These are phyloP conservation scores for Globisporangium perplexum DNA, from an alignment of 352 stramenopile species.

Conservation along the genomic window DNA sequence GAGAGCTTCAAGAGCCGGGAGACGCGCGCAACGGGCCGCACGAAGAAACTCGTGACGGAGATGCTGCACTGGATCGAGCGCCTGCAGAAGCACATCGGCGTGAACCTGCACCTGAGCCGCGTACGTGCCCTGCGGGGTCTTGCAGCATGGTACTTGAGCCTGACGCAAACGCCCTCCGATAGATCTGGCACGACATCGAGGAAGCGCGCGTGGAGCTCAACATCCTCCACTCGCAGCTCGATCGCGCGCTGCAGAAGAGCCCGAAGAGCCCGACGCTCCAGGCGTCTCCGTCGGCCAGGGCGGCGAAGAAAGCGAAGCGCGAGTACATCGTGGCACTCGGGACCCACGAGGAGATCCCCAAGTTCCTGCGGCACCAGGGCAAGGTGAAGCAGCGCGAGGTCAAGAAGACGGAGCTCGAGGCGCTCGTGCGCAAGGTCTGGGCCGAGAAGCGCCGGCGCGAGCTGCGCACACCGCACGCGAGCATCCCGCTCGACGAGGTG, in stretches of 20 bases:
- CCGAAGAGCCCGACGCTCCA: slow-evolving; percentile 7
- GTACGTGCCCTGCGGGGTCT: slow-evolving; percentile 22
- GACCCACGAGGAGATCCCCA: slow-evolving; percentile 45
- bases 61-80: slow-evolving; percentile 78
- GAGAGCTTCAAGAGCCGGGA: too few species aligned
- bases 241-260: slow-evolving; percentile 30
- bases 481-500: slow-evolving; percentile 50
- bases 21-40: slow-evolving; percentile 8
- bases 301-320: slow-evolving; percentile 36
- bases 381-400: slow-evolving; percentile 54
- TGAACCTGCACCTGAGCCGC: slow-evolving; percentile 70
- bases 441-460: slow-evolving; percentile 69
- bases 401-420: slow-evolving; percentile 68
- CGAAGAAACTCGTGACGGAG: slow-evolving; percentile 55
- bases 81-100: slow-evolving; percentile 71
- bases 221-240: slow-evolving; percentile 63
- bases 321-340: slow-evolving; percentile 60
- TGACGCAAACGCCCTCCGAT: background rate
- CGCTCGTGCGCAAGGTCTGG: slow-evolving; percentile 66
- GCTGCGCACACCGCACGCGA: slow-evolving; percentile 35
- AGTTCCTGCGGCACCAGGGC: slow-evolving; percentile 72
- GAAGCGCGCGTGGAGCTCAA: slow-evolving; percentile 73
- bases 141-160: background rate
- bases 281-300: slow-evolving; percentile 2
- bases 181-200: slow-evolving; percentile 79